Evolutionary conservation across 1,284 basidiomycete species (phyloP), one percentile per base, ranked within the genome.

Genomic region (Ceratobasidium papillatum): DNA sequence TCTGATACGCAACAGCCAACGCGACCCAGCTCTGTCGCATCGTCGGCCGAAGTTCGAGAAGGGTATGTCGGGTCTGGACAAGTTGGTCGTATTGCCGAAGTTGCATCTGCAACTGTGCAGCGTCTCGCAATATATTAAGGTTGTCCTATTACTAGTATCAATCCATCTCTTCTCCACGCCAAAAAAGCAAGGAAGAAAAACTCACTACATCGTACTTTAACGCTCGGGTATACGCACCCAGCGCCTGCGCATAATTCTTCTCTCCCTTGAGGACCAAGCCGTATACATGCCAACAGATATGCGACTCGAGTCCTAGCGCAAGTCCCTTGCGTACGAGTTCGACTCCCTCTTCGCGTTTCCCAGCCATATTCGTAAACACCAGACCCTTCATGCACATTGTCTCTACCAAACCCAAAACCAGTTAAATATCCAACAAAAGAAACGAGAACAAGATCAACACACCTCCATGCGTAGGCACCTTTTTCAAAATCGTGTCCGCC

Each of bases 211-310:
- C 97, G 80, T 94, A 94, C 77, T 89, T 87, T 77, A 96, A 84
- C 2, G 95, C 98, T 78, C 95, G 84, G 14, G 80, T 79, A 78
- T 87, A 87, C 38, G 93, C 94, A 80, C 94, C 94, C 80, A 96
- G 86, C 0, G 94, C 93, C 80, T 94, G 93, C 78, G 93, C 91
- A 78, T 84, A 96, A 80, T 96, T 95, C 82, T 91, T 94, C 82
- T 96, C 94, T 54, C 91, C 92, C 82, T 96, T 94, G 81, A 95
- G 93, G 41, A 97, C 89, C 79, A 98, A 90, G 56, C 96, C 98
- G 80, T 96, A 94, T 76, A 99, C 96, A 82, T 99, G 98, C 97
- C 98, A 99, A 80, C 92, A 93, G 80, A 99, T 98, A 81, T 99
- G 97, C 30, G 94, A 96, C 45, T 90, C 94, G 75, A 97, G 86